Evolutionary conservation across 2,329 filamentous ascomycete genomes (phyloP), one percentile per base, ranked within the genome.

Genomic region (Penicillium polonicum): DNA sequence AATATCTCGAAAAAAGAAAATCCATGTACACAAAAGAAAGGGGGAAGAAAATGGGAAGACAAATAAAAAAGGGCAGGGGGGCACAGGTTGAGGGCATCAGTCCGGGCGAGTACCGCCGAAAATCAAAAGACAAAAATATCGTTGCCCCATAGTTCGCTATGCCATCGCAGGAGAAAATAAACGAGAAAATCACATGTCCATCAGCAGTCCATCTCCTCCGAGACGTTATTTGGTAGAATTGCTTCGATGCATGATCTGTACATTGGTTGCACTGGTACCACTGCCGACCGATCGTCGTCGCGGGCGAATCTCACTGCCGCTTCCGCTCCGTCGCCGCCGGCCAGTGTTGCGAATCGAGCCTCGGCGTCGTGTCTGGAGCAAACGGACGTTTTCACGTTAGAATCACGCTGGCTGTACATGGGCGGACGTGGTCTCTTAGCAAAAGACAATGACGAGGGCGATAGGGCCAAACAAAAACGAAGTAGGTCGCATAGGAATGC

Each of bases 351-450:
- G 74, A 68, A 74, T 64, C 52, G 74, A 75, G 62, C 72, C 74
- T 67, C 73, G 74, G 67, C 74, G 76, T 69, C 74, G 76, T 75
- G 73, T 78, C 77, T 79, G 77, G 70, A 77, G 67, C 71, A 73
- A 67, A 75, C 69, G 70, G 72, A 76, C 69, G 72, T 72, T 71
- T 66, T 65, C 73, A 72, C 70, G 73, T 79, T 77, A 79, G 77
- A 79, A 78, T 76, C 73, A 77, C 69, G 70, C 71, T 74, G 71
- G 73, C 76, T 78, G 70, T 70, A 73, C 66, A 68, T 52, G 60
- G 57, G 65, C 67, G 65, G 67, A 58, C 48, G 66, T 61, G 65
- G 63, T 68, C 65, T 75, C 73, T 78, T 78, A 78, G 76, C 70
- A 72, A 71, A 71, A 65, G 65, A 69, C 68, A 66, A 69, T 68